These are phyloP conservation scores for Xylariaceae sp. DNA, from an alignment of 2,329 filamentous ascomycete genomes.

Conservation along the genomic window DNA sequence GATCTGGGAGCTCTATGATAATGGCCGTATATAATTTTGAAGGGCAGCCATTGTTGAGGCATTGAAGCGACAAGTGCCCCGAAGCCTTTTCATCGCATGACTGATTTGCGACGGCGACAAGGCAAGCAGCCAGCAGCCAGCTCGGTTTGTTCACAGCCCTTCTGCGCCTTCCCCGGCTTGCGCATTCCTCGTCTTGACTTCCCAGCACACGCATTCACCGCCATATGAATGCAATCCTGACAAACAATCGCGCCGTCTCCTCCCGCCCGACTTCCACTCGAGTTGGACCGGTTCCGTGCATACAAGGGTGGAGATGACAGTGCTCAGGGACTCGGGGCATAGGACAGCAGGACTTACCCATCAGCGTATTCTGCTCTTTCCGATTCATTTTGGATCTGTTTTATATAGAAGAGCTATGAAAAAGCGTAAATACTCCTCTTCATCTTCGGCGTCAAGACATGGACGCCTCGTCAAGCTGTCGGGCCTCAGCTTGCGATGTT, in stretches of 20 bases:
- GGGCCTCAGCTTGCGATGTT: too few species aligned
- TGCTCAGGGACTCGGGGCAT: background rate
- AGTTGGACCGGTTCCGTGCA: background rate
- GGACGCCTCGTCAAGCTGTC: background rate
- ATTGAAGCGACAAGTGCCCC: background rate
- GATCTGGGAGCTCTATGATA: background rate
- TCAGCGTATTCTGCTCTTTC: slow-evolving; percentile 26
- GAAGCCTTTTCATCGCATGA: background rate
- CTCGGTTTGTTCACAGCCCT: background rate
- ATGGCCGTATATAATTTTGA: background rate
- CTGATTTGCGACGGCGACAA: background rate
- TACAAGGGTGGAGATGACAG: background rate
- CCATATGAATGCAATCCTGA: background rate
- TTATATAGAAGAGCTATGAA: background rate
- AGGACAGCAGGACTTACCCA: slow-evolving; percentile 24
- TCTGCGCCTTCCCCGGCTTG: background rate
- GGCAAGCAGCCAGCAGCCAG: background rate
- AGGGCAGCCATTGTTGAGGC: background rate
- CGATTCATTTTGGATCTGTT: slow-evolving; percentile 23
- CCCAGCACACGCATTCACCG: background rate
- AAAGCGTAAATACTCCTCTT: background rate
- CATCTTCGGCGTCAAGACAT: background rate
- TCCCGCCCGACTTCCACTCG: background rate
- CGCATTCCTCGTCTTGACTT: background rate
- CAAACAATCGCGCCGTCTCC: background rate